phyloP scores from a whole-genome alignment of 306 rosid species.

The Castanea crenata region DNA sequence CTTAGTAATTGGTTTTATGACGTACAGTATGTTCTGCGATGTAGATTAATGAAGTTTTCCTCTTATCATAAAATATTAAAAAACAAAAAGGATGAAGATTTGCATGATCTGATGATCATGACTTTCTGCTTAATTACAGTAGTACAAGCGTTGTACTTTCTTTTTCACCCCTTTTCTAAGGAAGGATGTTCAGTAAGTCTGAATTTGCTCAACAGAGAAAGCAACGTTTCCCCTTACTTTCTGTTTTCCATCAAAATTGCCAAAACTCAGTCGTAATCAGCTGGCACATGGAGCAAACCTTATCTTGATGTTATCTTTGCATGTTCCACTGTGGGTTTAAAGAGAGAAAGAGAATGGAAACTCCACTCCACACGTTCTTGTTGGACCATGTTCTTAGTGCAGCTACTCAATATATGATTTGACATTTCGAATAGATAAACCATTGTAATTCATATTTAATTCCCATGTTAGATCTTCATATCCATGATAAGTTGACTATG shows the following conservation, averaged over 20 bases:
- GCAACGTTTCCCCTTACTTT: neutral
- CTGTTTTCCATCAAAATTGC: neutral
- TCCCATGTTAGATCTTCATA: slow-evolving; percentile 6
- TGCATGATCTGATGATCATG: neutral
- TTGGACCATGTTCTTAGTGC: neutral
- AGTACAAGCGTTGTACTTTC: neutral
- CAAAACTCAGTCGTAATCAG: neutral
- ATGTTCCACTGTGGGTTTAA: neutral
- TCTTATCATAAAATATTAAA: too few species aligned
- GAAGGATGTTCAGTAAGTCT: neutral
- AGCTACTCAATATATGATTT: neutral
- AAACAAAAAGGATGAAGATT: too few species aligned
- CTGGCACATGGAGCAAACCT: neutral
- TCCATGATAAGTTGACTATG: slow-evolving; percentile 25
- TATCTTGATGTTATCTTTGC: neutral
- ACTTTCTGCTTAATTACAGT: neutral
- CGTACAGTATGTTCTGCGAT: rapidly evolving
- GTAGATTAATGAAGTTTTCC: too few species aligned
- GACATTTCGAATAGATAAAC: neutral
- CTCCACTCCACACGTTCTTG: neutral
- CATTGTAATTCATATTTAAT: too few species aligned
- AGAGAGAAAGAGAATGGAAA: neutral
- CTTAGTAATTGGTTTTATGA: too few species aligned
- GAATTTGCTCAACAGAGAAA: neutral
- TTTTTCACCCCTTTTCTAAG: neutral